A percentile compares a stretch with the other conserved stretches of the same genome.
These are phyloP conservation scores for Yamadazyma atmosphaerica DNA, from an alignment of 1,139 yeast species.

Conservation along the genomic window DNA sequence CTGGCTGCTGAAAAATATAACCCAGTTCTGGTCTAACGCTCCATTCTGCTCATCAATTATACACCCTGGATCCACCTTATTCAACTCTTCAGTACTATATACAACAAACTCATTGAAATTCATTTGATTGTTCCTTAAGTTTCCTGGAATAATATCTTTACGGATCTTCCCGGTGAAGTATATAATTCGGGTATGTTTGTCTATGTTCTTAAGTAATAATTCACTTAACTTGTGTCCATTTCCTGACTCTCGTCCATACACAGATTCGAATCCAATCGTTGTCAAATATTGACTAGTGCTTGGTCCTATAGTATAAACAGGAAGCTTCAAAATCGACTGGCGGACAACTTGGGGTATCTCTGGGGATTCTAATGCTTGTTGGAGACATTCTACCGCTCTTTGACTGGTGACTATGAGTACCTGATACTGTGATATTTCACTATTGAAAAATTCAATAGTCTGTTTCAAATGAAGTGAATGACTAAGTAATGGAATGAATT, in stretches of 20 bases:
- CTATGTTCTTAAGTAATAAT: conserved; percentile 49
- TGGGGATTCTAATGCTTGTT: conserved; percentile 11
- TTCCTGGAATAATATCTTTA: conserved; percentile 76
- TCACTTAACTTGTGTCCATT: conserved; percentile 75
- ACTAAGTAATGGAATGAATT: conserved; percentile 16
- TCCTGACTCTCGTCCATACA: conserved; percentile 75
- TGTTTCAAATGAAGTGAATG: conserved; percentile 13
- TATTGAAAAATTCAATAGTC: conserved; percentile 9
- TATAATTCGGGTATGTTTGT: conserved; percentile 37
- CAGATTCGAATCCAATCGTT: conserved; percentile 62
- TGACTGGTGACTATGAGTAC: conserved; percentile 77
- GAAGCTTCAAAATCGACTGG: conserved; percentile 32
- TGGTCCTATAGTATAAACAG: conserved; percentile 87
- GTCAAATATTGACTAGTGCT: conserved; percentile 69
- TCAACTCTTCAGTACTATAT: conserved; percentile 53
- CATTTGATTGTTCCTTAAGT: conserved; percentile 45
- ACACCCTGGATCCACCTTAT: conserved; percentile 26
- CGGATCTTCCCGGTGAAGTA: conserved; percentile 88
- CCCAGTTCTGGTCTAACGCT: conserved; percentile 56
- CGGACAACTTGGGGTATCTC: conserved; percentile 13
- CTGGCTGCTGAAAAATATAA: conserved; percentile 89
- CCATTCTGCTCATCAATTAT: conserved; percentile 46
- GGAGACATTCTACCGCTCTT: conserved; percentile 81
- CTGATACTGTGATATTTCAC: conserved; percentile 9
- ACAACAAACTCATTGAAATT: conserved; percentile 64